A percentile compares a stretch with the other conserved stretches of the same genome.
Evolutionary conservation across 75 land plant species (phyloP).

Genomic region (Pinus albicaulis): DNA sequence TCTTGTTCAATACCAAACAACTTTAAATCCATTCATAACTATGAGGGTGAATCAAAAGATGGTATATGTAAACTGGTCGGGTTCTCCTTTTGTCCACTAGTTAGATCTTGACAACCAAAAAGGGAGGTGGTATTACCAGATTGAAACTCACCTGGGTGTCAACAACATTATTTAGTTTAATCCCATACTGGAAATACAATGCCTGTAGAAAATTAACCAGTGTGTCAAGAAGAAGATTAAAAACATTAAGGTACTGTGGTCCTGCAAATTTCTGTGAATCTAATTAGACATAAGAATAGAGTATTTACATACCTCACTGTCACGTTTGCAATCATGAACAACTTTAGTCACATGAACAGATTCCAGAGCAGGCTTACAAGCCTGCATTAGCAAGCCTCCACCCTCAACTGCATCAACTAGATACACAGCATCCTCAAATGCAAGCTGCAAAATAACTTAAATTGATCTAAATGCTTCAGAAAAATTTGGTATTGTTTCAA

Average conservation of each 20-base stretch:
- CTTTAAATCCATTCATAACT: not conserved
- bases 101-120: not conserved
- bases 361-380: conserved; percentile 96
- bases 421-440: conserved; percentile 88
- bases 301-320: conserved; percentile 76
- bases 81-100: not conserved
- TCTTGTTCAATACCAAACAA: not conserved
- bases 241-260: not conserved
- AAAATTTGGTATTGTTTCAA: not conserved
- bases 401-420: conserved; percentile 88
- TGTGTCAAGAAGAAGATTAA: not conserved
- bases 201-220: conserved; percentile 47
- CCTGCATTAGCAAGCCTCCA: conserved; percentile 65
- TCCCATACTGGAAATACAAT: conserved; percentile 84
- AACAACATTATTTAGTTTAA: conserved; percentile 81
- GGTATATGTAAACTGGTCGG: not conserved
- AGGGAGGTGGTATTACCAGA: not conserved
- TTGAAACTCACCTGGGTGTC: conserved; percentile 82
- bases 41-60: not conserved
- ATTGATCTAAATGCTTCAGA: conserved; percentile 3
- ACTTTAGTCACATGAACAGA: conserved; percentile 83
- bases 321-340: conserved; percentile 96
- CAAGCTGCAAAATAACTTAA: conserved; percentile 49
- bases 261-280: not conserved
- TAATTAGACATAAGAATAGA: not conserved